These are phyloP conservation scores for Penicillium sp. DNA, from an alignment of 2,329 filamentous ascomycete species.

Conservation along the genomic window DNA sequence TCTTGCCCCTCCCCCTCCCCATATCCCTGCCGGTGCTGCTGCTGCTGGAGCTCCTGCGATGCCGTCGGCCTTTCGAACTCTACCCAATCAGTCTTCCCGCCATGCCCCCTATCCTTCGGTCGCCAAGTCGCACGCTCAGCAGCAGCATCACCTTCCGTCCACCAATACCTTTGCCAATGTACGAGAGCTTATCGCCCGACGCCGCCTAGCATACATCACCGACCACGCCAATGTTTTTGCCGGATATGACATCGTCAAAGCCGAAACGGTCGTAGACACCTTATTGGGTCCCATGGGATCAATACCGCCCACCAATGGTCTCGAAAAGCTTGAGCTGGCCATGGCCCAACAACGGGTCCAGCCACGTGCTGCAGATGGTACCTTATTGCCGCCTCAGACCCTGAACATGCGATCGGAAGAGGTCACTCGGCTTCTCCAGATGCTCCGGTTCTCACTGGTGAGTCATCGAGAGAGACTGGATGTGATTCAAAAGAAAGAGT, in stretches of 20 bases:
- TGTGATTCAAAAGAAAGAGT: conserved; percentile 42
- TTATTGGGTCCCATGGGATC: conserved; percentile 45
- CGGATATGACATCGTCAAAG: conserved; percentile 46
- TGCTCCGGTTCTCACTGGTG: conserved; percentile 47
- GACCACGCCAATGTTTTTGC: conserved; percentile 49
- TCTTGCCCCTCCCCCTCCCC: conserved; percentile 38
- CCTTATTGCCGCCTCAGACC: conserved; percentile 40
- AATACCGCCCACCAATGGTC: conserved; percentile 41
- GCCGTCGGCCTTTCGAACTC: conserved; percentile 46
- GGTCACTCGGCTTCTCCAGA: conserved; percentile 44
- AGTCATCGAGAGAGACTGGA: conserved; percentile 43
- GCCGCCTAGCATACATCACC: conserved; percentile 46
- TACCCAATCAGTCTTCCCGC: conserved; percentile 39
- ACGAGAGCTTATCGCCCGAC: conserved; percentile 44
- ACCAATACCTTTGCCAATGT: conserved; percentile 45
- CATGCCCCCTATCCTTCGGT: conserved; percentile 42
- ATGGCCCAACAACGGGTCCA: conserved; percentile 48
- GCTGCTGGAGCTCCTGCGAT: conserved; percentile 42
- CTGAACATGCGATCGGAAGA: conserved; percentile 48
- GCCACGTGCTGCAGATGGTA: conserved; percentile 40
- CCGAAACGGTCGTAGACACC: conserved; percentile 47
- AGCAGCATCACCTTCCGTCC: conserved; percentile 33
- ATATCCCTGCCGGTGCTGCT: conserved; percentile 33
- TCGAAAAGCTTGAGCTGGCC: conserved; percentile 46
- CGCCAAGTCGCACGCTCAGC: conserved; percentile 37